These are phyloP conservation scores for Delitschia confertaspora DNA, from an alignment of 495 filamentous ascomycete species.

Conservation along the genomic window DNA sequence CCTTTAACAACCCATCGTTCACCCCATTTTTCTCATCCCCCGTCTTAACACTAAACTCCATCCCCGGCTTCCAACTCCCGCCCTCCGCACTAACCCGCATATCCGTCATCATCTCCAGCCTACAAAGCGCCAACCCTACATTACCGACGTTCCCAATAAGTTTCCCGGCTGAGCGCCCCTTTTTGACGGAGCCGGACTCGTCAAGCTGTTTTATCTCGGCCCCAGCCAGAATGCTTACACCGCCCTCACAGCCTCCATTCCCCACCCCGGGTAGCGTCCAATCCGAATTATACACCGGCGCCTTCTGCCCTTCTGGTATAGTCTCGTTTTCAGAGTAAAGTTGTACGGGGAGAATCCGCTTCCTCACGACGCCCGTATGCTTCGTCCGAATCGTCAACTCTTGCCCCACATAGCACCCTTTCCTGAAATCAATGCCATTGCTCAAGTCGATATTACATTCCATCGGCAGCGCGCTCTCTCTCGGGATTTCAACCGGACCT, in stretches of 20 bases:
- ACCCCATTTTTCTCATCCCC: slow-evolving; percentile 33
- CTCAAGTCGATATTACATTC: slow-evolving; percentile 80
- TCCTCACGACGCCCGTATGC: slow-evolving; percentile 86
- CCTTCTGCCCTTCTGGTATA: slow-evolving; percentile 28
- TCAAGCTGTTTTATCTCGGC: slow-evolving; percentile 31
- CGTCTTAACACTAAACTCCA: slow-evolving; percentile 49
- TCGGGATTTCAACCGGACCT: slow-evolving; percentile 66
- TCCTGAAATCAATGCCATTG: slow-evolving; percentile 78
- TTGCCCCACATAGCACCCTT: slow-evolving; percentile 95
- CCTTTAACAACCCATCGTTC: slow-evolving; percentile 41
- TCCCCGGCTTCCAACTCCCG: slow-evolving; percentile 42
- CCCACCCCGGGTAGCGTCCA: background rate
- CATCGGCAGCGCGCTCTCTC: slow-evolving; percentile 61
- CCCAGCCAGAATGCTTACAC: background rate
- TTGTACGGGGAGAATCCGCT: slow-evolving; percentile 76
- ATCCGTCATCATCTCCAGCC: slow-evolving; percentile 83
- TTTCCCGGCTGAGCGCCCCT: slow-evolving; percentile 64
- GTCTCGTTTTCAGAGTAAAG: slow-evolving; percentile 45
- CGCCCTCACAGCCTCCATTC: slow-evolving; percentile 1
- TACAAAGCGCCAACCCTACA: slow-evolving; percentile 77
- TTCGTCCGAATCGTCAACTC: slow-evolving; percentile 91
- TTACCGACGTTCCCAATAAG: slow-evolving; percentile 70
- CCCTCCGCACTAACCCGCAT: slow-evolving; percentile 55
- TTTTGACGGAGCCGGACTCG: slow-evolving; percentile 25
- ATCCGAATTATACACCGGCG: slow-evolving; percentile 25